Conservation (phyloP, 2,329 filamentous ascomycete species). For the Talaromyces sp. region DNA sequence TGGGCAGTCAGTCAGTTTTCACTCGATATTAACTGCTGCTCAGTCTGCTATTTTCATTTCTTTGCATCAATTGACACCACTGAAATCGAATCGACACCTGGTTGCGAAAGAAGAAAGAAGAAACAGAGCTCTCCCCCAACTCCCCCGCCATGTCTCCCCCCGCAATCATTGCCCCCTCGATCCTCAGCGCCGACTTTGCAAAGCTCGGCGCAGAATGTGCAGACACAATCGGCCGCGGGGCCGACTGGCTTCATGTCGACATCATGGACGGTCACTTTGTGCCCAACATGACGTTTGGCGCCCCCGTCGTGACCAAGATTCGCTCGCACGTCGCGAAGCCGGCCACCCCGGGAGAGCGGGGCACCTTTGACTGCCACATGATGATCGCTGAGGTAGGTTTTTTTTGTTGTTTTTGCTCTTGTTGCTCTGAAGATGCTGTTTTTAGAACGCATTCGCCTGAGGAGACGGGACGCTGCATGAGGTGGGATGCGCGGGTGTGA, state of each 20-base stretch:
- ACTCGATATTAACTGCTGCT: not conserved
- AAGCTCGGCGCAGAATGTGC: conserved; percentile 80
- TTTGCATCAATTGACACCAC: not conserved
- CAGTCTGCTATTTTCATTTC: not conserved
- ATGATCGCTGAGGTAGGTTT: conserved; percentile 88
- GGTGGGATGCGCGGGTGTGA: not conserved
- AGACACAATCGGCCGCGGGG: conserved; percentile 76
- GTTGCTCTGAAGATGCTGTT: not conserved
- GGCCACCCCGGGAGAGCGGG: conserved; percentile 63
- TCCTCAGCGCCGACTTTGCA: conserved; percentile 93
- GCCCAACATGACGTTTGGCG: conserved; percentile 95
- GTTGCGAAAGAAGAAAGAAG: not conserved
- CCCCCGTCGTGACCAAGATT: conserved; percentile 92
- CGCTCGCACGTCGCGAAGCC: conserved; percentile 77
- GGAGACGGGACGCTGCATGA: not conserved
- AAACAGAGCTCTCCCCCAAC: not conserved
- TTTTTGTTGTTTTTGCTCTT: not conserved
- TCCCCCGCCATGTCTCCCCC: conserved; percentile 67
- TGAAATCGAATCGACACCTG: not conserved
- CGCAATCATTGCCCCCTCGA: conserved; percentile 96
- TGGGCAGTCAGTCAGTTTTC: not conserved
- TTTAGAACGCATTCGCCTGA: not conserved
- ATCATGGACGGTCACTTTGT: conserved; percentile 99
- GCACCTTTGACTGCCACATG: conserved; percentile 99
- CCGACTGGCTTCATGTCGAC: conserved; percentile 92